phyloP scores from a whole-genome alignment of 208 protist genomes.

The Wallacemonas sp. region DNA sequence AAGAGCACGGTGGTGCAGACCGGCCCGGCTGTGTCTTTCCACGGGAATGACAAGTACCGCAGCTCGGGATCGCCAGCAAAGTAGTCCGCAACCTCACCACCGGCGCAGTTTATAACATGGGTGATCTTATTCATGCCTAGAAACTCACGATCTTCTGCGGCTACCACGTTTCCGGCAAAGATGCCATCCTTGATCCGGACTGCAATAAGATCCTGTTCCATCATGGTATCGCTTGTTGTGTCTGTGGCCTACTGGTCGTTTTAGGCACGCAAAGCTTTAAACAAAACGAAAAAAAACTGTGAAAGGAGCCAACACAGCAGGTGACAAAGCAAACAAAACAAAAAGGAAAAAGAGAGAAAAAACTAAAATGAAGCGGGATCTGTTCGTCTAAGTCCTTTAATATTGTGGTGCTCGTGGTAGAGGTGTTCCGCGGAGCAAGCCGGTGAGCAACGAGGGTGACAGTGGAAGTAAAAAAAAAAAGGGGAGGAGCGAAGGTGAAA shows the following conservation, averaged over 20 bases:
- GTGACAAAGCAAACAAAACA: slow-evolving; percentile 12
- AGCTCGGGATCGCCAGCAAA: slow-evolving; percentile 74
- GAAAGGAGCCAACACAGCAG: background rate
- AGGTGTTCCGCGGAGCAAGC: no score
- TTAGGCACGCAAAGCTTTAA: no score
- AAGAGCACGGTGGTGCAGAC: slow-evolving; percentile 84
- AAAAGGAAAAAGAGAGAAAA: background rate
- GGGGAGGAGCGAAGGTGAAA: no score
- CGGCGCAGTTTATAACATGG: slow-evolving; percentile 92
- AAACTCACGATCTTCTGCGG: slow-evolving; percentile 87
- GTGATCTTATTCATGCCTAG: slow-evolving; percentile 92
- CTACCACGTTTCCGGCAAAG: slow-evolving; percentile 87
- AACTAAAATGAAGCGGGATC: background rate
- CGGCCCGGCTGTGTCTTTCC: slow-evolving; percentile 76
- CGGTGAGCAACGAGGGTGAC: no score
- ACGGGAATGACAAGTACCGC: slow-evolving; percentile 91
- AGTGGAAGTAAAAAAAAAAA: no score
- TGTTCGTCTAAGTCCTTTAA: no score
- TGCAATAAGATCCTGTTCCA: slow-evolving; percentile 75
- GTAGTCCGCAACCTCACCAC: slow-evolving; percentile 79
- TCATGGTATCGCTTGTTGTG: slow-evolving; percentile 15
- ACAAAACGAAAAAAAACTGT: background rate
- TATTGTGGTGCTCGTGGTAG: no score
- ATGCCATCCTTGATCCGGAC: slow-evolving; percentile 93
- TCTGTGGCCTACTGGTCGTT: no score